Evolutionary conservation across 129 eudicot species (phyloP), one percentile per base, ranked within the genome.

Genomic region (Centella asiatica): DNA sequence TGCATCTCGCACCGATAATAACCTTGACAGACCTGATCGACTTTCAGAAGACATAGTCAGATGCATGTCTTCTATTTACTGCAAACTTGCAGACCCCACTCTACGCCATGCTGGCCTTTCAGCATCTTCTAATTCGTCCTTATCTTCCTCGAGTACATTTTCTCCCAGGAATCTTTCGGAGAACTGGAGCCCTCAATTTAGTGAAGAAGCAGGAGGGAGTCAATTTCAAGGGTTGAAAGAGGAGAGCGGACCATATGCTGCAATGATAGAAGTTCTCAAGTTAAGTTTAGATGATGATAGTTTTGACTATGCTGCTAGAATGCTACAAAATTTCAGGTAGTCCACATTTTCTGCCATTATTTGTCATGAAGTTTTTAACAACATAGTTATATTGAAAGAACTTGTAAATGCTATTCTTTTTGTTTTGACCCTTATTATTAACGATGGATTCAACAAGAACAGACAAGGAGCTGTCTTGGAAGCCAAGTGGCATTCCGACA

Each of bases 281-380:
- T 67, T 87, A 75, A 69, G 79, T 56, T 71, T 87, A 22, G 83
- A 83, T 63, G 95, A 83, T 69, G 90, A 82, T 59, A 76, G 77
- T 66, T 75, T 81, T 55, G 75, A 55, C 68, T 83, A 83, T 80
- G 90, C 90, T 67, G 74, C 89, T 23, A 75, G 55, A 42, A 84
- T 81, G 87, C 94, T 88, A 32, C 80, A 88, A 65, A 81, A 68
- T 42, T 84, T 79, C 85, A 84, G 94, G 96, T 88, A 60, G 7
- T 53, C 39, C 45, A 34, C 5, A 46, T 18, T 20, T 63, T 22
- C 25, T 2, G 15, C 25, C 25, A 20, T 13, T 44, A 22, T 10
- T 58, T 27, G n/a, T 32, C 44, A 20, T 6, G 7, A 27, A 51
- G 33, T 17, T 45, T 48, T n/a, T n/a, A n/a, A n/a, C n/a, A n/a